A percentile compares a stretch with the other conserved stretches of the same genome.
phyloP scores from a whole-genome alignment of 2,329 filamentous ascomycete genomes.

The Penicillium hordei region DNA sequence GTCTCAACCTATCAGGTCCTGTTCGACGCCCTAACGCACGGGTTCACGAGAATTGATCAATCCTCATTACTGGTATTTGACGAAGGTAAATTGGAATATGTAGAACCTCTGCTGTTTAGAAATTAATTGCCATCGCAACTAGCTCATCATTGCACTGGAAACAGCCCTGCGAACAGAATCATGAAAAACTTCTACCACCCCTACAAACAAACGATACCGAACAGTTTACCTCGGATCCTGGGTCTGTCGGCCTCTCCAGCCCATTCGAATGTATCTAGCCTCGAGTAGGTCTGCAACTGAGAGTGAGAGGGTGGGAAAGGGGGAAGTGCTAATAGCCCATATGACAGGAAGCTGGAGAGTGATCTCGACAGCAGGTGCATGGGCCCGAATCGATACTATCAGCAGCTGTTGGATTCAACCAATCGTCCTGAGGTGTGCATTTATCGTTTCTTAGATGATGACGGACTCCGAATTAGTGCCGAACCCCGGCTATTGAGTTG shows the following conservation, averaged over 20 bases:
- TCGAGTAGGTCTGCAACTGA: background rate
- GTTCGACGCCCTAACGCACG: conserved; percentile 5
- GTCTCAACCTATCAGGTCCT: conserved; percentile 8
- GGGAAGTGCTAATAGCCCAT: background rate
- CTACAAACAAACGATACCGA: background rate
- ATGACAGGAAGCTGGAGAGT: background rate
- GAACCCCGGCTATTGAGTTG: background rate
- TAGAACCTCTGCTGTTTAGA: background rate
- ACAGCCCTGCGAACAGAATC: conserved; percentile 3
- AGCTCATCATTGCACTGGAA: conserved; percentile 9
- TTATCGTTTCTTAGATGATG: background rate
- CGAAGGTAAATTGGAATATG: background rate
- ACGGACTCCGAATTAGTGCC: background rate
- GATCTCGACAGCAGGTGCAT: background rate
- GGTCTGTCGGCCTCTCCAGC: background rate
- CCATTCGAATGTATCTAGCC: background rate
- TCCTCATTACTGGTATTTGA: conserved; percentile 6
- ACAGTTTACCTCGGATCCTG: background rate
- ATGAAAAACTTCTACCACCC: conserved; percentile 6
- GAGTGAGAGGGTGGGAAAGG: background rate
- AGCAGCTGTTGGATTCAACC: background rate
- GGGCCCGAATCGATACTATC: background rate
- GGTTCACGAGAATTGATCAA: background rate
- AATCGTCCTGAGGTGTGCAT: background rate
- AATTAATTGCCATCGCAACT: background rate